Evolutionary conservation across 148 eudicot species (phyloP).

Genomic region (Rhododendron henanense): DNA sequence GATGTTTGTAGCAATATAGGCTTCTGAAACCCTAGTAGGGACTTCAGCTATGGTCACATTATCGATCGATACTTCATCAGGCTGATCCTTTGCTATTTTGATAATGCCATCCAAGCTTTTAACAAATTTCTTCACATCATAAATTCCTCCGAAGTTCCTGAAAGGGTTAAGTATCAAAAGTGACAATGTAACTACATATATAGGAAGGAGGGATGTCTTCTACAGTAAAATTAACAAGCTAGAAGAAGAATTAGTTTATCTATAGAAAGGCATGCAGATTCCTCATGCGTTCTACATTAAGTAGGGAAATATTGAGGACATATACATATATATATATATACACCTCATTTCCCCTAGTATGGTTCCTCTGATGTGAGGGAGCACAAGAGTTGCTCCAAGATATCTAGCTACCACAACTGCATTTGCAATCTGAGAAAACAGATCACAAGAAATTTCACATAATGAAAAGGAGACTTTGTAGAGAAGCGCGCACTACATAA

Average conservation of each 20-base stretch:
- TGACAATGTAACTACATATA: not conserved
- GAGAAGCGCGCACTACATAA: not conserved
- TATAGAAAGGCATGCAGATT: not conserved
- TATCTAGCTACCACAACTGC: slow-evolving; percentile 27
- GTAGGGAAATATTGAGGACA: not conserved
- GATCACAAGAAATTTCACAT: not conserved
- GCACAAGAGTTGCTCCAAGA: slow-evolving; percentile 34
- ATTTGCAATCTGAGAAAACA: slow-evolving; percentile 25
- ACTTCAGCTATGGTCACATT: slow-evolving; percentile 20
- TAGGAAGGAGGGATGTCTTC: not conserved
- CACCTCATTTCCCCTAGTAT: slow-evolving; percentile 20
- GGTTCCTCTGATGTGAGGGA: slow-evolving; percentile 26
- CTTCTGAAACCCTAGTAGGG: slow-evolving; percentile 24
- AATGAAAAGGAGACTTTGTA: not conserved
- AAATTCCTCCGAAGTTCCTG: slow-evolving; percentile 36
- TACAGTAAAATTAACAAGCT: not conserved
- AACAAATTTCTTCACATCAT: slow-evolving; percentile 24
- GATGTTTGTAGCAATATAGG: slow-evolving; percentile 19
- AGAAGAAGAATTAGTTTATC: not conserved
- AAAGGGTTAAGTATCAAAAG: not conserved
- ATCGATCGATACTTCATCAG: not conserved
- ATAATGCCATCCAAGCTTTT: slow-evolving; percentile 27
- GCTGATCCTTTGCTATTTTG: slow-evolving; percentile 20
- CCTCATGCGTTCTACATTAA: not conserved
- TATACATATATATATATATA: too few species aligned